Conservation (phyloP, 129 eudicot genomes). For the Artemisia annua region DNA sequence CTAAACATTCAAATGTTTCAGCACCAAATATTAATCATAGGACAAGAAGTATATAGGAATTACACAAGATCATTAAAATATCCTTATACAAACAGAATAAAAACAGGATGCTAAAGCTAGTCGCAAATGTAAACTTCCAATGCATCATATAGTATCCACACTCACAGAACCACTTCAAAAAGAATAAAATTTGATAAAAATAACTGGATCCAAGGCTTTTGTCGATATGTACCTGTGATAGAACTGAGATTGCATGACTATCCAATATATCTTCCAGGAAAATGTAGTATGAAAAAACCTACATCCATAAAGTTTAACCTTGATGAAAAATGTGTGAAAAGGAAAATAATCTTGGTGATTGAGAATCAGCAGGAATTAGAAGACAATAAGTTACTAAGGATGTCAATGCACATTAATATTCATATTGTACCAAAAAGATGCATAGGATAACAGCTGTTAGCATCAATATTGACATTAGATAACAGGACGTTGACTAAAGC, state of each 20-base stretch:
- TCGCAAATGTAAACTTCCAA: neutral
- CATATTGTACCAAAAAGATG: neutral
- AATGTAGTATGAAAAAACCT: constrained; percentile 72
- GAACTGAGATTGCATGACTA: constrained; percentile 65
- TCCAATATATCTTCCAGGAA: constrained; percentile 77
- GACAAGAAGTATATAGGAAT: neutral
- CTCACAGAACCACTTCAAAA: neutral
- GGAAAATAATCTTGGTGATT: neutral
- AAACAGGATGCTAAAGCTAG: neutral
- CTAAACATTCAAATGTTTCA: neutral
- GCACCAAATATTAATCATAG: neutral
- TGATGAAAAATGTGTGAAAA: constrained; percentile 12
- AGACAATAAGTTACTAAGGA: neutral
- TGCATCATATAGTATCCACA: neutral
- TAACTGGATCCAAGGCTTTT: neutral
- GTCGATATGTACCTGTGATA: constrained; percentile 61
- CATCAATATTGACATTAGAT: constrained; percentile 16
- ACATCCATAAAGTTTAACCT: constrained; percentile 36
- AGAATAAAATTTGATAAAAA: neutral
- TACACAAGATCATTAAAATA: neutral
- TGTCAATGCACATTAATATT: neutral
- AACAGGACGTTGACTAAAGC: constrained; percentile 10
- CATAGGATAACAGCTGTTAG: neutral
- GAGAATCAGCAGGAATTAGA: neutral
- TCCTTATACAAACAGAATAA: neutral